phyloP scores from a whole-genome alignment of 352 stramenopile species.

The Pilasporangium apinafurcum region DNA sequence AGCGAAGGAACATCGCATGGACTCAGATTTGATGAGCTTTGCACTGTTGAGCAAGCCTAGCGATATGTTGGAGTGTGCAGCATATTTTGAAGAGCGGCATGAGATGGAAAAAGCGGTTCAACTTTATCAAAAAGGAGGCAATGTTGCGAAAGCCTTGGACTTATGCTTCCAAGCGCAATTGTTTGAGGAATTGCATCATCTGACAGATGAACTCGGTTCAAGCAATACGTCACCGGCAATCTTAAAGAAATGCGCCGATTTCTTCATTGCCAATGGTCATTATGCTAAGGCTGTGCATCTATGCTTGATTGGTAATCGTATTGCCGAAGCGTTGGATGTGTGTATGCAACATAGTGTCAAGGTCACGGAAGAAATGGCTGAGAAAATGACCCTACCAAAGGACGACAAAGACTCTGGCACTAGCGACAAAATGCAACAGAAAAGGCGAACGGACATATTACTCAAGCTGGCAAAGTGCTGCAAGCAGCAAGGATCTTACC shows the following conservation, averaged over 20 bases:
- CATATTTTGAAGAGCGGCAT: constrained; percentile 90
- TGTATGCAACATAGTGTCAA: constrained; percentile 88
- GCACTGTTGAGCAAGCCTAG: constrained; percentile 84
- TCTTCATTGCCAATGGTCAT: constrained; percentile 89
- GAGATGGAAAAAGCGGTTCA: constrained; percentile 93
- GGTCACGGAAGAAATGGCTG: constrained; percentile 89
- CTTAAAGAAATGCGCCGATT: constrained; percentile 88
- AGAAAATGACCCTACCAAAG: constrained; percentile 89
- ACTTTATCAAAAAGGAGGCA: constrained; percentile 91
- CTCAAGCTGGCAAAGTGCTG: constrained; percentile 89
- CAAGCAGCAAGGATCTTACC: constrained; percentile 90
- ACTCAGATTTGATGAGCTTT: constrained; percentile 90
- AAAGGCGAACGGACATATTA: constrained; percentile 76
- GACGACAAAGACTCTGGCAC: constrained; percentile 32
- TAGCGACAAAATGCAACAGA: constrained; percentile 34
- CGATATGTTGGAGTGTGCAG: constrained; percentile 87
- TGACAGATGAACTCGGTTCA: constrained; percentile 76
- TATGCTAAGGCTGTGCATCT: constrained; percentile 90
- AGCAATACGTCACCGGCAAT: constrained; percentile 72
- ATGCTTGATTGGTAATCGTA: constrained; percentile 66
- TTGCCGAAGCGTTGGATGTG: constrained; percentile 83
- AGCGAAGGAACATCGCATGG: constrained; percentile 85
- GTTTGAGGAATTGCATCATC: constrained; percentile 82
- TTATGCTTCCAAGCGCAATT: constrained; percentile 90
- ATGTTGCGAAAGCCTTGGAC: constrained; percentile 88